Conservation (phyloP, 2,329 filamentous ascomycete species). For the Colletotrichum somersetense region DNA sequence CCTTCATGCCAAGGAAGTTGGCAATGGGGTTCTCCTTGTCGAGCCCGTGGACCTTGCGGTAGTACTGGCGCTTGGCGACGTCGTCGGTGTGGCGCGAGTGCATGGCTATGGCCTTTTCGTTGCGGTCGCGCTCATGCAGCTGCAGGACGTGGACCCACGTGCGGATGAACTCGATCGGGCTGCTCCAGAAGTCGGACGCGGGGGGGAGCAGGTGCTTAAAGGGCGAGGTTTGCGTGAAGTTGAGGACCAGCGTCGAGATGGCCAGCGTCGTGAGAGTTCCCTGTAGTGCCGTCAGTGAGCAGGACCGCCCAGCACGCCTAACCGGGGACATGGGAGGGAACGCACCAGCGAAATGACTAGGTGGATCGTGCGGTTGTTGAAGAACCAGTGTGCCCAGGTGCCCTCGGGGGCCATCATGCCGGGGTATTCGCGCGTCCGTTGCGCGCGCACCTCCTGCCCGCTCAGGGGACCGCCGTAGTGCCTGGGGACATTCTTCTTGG, state of each 20-base stretch:
- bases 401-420: constrained; percentile 89
- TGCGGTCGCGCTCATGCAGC: constrained; percentile 80
- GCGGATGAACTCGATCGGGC: constrained; percentile 76
- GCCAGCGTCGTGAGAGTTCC: constrained; percentile 78
- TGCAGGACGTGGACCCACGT: constrained; percentile 79
- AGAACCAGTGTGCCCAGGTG: constrained; percentile 86
- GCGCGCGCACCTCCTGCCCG: constrained; percentile 73
- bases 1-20: constrained; percentile 55
- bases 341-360: constrained; percentile 85
- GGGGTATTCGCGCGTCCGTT: constrained; percentile 82
- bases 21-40: constrained; percentile 71
- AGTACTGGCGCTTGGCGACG: constrained; percentile 86
- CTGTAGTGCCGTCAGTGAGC: constrained; percentile 49
- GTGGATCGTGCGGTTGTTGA: constrained; percentile 82
- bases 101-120: constrained; percentile 76
- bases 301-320: not conserved
- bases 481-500: constrained; percentile 67
- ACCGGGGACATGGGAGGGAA: constrained; percentile 16
- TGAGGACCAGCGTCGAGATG: constrained; percentile 78
- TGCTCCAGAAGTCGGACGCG: constrained; percentile 73
- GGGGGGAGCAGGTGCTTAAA: constrained; percentile 84
- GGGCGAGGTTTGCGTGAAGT: constrained; percentile 83
- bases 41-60: constrained; percentile 86
- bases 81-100: constrained; percentile 83
- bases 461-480: constrained; percentile 82